Evolutionary conservation across 345 rosid genomes (phyloP), one percentile per base, ranked within the genome.

Genomic region (Raphanus sativus): DNA sequence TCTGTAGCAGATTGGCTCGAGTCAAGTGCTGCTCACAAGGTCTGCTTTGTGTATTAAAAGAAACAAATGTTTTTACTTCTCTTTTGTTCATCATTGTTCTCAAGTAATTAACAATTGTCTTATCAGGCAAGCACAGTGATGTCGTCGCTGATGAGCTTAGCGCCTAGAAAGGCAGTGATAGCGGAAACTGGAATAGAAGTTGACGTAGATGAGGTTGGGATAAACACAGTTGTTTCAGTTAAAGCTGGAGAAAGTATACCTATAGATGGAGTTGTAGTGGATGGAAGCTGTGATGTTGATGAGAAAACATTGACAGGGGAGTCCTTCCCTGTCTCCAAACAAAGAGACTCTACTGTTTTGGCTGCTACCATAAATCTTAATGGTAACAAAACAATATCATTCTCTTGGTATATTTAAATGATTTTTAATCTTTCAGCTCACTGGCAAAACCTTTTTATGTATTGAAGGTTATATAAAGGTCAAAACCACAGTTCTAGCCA

Each of bases 261-360:
- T 0, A 87, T 94, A 38, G 98, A 93, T 81, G 98, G 98, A 40
- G 69, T 93, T 30, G 91, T 94, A 26, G 88, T 89, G 0, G 96
- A 87, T 71, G 98, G 98, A 16, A 84, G 71, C 24, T 90, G 89
- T 58, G 97, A 94, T 62, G 97, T 91, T 30, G 97, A 94, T 56
- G 98, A 94, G 84, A 94, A 85, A 77, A 82, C 94, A n/a, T 70
- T 91, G 65, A 94, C 97, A 0, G 98, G 98, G 42, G 98, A 91
- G 68, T 87, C 98, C 2, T 88, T 85, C 68, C 97, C 97, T 12
- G 98, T 89, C 58, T 56, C 90, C 50, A 94, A 94, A 78, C 85
- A 87, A 28, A 77, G 78, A 58, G 89, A 87, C 56, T 90, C 91
- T 0, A 26, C 75, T 42, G 97, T 91, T 28, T 91, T 86, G 90